Base-by-base conservation (phyloP, 352 stramenopile species). In the Globisporangium emineosum region DNA sequence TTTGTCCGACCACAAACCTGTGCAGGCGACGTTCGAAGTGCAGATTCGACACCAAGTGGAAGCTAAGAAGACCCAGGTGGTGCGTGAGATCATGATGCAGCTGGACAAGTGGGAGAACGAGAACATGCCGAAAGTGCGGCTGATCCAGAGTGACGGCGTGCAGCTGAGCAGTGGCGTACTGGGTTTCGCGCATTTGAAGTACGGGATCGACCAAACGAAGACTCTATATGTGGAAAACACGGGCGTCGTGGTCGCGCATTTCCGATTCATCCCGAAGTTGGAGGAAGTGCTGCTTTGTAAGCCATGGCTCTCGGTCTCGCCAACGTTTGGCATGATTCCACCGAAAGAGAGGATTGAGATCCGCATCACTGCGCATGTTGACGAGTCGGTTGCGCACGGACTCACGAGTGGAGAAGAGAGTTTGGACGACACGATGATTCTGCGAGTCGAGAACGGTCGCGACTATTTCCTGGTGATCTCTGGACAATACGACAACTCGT, bases 1-100 rank as follows among this genome's bases (percentile, higher is more conserved):
- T 67, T 67, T 98, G 60, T 99, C 96, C 0, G 98, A 99, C 75
- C 98, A 99, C 79, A 99, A 99, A 72, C 97, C 98, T 15, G 97
- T 99, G 0, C 90, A 95, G 60, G 96, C 89, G 1, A 87, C 87
- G 19, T 97, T 99, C 54, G 77, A 96, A 19, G 69, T 97, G 0
- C 89, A 97, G 52, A 67, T 94, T 42, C 97, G 98, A 65, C 87
- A 98, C 70, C 88, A 98, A 60, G 90, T 98, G 17, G 73, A 91
- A 30, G 73, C 69, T 5, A 96, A 96, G 74, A 97, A 97, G 58
- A 85, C 88, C 56, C 79, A 89, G 19, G 91, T 98, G 9, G 95
- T 96, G 33, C 78, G 88, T 9, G 90, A 99, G 40, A 97, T 99
- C 13, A 94, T 98, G 76, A 87, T 91, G 70, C 74, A 97, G 60